These are phyloP conservation scores for Magnaporthiopsis incrustans DNA, from an alignment of 2,329 filamentous ascomycete species.

Conservation along the genomic window DNA sequence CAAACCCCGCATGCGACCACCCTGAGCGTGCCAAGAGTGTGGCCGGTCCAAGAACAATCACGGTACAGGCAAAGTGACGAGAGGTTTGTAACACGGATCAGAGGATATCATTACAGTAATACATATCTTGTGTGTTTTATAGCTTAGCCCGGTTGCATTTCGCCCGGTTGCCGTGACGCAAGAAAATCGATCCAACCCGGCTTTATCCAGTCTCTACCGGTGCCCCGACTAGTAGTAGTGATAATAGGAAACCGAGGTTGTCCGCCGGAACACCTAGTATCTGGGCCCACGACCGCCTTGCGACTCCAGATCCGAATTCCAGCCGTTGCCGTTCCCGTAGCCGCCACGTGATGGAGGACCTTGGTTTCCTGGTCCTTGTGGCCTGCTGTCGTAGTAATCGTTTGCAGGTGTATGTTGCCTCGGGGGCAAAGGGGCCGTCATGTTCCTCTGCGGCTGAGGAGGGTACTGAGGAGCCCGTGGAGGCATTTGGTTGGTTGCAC, in stretches of 20 bases:
- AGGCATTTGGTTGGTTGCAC: slow-evolving; percentile 21
- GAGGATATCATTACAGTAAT: background rate
- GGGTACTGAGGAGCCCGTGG: slow-evolving; percentile 16
- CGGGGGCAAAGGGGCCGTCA: slow-evolving; percentile 23
- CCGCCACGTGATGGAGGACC: slow-evolving; percentile 2
- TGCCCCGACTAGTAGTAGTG: background rate
- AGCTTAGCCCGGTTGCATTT: background rate
- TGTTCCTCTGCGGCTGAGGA: slow-evolving; percentile 24
- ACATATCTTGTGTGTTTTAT: background rate
- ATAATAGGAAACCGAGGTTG: background rate
- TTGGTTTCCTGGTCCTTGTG: slow-evolving; percentile 8
- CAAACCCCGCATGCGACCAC: background rate
- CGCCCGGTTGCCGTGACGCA: background rate
- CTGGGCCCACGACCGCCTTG: slow-evolving; percentile 12
- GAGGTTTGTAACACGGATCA: background rate
- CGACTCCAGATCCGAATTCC: slow-evolving; percentile 15
- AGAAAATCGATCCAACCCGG: background rate
- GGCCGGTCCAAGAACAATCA: background rate
- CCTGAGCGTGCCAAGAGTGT: background rate
- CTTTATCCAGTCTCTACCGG: background rate
- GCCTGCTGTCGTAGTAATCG: slow-evolving; percentile 13
- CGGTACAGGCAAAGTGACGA: background rate
- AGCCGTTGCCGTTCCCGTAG: slow-evolving; percentile 7
- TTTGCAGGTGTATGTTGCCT: slow-evolving; percentile 14
- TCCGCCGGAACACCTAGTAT: slow-evolving; percentile 10